These are phyloP conservation scores for Nicotiana rustica DNA, from an alignment of 305 asterid genomes.

Conservation along the genomic window DNA sequence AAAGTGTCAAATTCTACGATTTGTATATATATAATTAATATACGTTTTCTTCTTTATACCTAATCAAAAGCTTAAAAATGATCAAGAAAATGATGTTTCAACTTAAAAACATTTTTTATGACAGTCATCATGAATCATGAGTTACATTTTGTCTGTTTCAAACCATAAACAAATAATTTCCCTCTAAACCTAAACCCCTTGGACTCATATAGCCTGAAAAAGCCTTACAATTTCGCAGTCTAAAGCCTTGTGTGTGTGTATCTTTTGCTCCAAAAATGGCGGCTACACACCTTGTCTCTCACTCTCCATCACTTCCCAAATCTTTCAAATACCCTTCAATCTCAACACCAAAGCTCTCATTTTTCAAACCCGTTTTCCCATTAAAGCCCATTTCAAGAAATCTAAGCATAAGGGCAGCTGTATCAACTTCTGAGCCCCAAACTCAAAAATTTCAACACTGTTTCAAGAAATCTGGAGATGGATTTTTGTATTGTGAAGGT, in stretches of 20 bases:
- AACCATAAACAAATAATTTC: background rate
- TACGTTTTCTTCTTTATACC: background rate
- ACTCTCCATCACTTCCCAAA: conserved; percentile 47
- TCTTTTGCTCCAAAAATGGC: conserved; percentile 62
- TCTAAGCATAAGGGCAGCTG: conserved; percentile 56
- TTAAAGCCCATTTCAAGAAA: conserved; percentile 54
- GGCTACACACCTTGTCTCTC: conserved; percentile 65
- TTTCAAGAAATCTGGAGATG: conserved; percentile 77
- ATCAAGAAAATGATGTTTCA: background rate
- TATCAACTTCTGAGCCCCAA: conserved; percentile 65
- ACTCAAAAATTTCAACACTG: conserved; percentile 74
- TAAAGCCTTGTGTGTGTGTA: background rate
- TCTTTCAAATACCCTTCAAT: conserved; percentile 41
- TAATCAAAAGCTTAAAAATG: background rate
- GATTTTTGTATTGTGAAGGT: conserved; percentile 73
- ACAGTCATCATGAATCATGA: no score
- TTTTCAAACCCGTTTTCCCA: conserved; percentile 45
- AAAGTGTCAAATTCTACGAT: no score
- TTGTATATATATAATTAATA: background rate
- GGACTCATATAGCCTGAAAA: background rate
- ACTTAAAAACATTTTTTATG: background rate
- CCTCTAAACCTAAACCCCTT: conserved; percentile 31
- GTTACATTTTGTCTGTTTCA: no score
- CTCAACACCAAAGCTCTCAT: conserved; percentile 2
- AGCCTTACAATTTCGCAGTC: background rate